Conservation (phyloP, 2,329 filamentous ascomycete species). For the Rhinocladiella similis region DNA sequence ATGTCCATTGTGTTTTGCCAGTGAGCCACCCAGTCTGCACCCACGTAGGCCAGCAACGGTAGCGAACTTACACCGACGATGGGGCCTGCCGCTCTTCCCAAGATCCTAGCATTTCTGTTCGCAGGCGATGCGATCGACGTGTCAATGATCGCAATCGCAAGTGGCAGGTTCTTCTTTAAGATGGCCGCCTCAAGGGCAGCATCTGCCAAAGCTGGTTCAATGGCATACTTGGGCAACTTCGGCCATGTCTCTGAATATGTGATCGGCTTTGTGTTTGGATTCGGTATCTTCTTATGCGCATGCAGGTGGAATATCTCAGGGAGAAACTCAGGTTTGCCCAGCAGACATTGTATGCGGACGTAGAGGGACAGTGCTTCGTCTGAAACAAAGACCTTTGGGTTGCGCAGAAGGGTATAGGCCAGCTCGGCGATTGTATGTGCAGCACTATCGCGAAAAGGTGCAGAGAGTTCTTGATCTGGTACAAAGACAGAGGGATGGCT, state of each 20-base stretch:
- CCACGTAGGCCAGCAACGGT: conserved; percentile 57
- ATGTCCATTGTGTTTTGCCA: conserved; percentile 77
- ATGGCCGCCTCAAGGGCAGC: conserved; percentile 78
- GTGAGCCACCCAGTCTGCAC: conserved; percentile 56
- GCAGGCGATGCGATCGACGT: conserved; percentile 51
- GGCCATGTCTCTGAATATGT: conserved; percentile 65
- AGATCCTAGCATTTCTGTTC: conserved; percentile 44
- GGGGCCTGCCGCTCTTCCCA: conserved; percentile 43
- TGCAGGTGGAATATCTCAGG: conserved; percentile 80
- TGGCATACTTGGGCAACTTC: conserved; percentile 67
- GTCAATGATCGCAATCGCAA: conserved; percentile 76
- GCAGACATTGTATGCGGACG: conserved; percentile 70
- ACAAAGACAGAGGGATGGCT: conserved; percentile 15
- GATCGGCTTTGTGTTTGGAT: conserved; percentile 56
- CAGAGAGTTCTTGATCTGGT: conserved; percentile 29
- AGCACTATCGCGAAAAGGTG: conserved; percentile 37
- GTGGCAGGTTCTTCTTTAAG: conserved; percentile 71
- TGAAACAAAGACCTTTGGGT: conserved; percentile 79
- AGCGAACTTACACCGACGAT: conserved; percentile 40
- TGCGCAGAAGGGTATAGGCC: conserved; percentile 69
- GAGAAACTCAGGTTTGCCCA: conserved; percentile 73
- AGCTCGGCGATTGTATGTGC: conserved; percentile 51
- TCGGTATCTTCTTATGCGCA: conserved; percentile 75
- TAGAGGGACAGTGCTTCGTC: conserved; percentile 71
- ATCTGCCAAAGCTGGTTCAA: conserved; percentile 70